Evolutionary conservation across 2,329 filamentous ascomycete species (phyloP).

Genomic region (Colletotrichum noveboracense): DNA sequence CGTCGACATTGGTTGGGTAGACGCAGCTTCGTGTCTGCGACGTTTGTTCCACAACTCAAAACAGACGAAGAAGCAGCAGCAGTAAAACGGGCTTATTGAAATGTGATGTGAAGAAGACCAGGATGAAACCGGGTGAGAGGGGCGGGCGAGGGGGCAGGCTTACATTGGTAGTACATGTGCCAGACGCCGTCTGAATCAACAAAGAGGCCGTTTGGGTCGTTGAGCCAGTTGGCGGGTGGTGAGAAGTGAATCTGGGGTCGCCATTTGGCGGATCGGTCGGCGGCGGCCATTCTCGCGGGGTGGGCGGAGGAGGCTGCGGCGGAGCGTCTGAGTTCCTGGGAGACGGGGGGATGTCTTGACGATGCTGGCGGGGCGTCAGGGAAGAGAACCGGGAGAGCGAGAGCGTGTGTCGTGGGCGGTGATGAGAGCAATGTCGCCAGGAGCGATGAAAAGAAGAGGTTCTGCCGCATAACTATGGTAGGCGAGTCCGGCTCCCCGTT

Average conservation of each 20-base stretch:
- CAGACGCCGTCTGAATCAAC: conserved; percentile 60
- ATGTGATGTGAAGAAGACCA: background rate
- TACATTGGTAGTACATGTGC: conserved; percentile 71
- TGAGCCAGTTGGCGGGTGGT: conserved; percentile 58
- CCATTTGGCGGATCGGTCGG: conserved; percentile 26
- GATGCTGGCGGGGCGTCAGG: background rate
- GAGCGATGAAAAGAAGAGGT: conserved; percentile 13
- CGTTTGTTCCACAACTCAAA: conserved; percentile 8
- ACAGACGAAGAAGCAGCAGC: background rate
- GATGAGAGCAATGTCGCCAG: conserved; percentile 12
- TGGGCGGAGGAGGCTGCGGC: background rate
- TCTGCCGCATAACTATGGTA: background rate
- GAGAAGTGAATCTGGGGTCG: conserved; percentile 63
- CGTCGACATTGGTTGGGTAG: conserved; percentile 31
- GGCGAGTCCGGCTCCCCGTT: conserved; percentile 16
- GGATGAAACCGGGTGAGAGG: background rate
- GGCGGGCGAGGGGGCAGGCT: background rate
- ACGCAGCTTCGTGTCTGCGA: background rate
- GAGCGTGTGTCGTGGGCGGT: background rate
- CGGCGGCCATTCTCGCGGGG: background rate
- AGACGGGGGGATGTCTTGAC: background rate
- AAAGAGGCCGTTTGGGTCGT: conserved; percentile 71
- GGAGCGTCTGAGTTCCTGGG: conserved; percentile 11
- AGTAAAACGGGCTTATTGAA: background rate
- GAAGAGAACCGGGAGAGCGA: conserved; percentile 1